Conservation (phyloP, 2,329 filamentous ascomycete genomes). For the Exophiala alcalophila region DNA sequence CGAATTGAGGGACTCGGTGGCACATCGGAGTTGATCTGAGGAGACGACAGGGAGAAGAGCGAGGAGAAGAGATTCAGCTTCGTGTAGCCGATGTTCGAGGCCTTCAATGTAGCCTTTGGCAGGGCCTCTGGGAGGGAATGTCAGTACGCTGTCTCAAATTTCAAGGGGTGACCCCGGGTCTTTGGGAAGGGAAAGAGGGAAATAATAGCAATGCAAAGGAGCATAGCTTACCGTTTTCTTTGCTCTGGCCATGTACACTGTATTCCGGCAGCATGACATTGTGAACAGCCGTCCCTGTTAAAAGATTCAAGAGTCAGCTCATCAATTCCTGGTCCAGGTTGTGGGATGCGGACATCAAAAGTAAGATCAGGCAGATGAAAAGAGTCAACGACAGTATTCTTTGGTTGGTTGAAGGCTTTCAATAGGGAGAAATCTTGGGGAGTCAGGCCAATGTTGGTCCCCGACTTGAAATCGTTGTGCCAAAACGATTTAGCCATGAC, state of each 20-base stretch:
- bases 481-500: slow-evolving; percentile 11
- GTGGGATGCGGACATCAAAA: too few relatives aligned
- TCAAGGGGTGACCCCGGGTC: too few relatives aligned
- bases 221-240: slow-evolving; percentile 24
- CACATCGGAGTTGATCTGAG: slow-evolving; percentile 34
- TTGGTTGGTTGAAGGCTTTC: neutral
- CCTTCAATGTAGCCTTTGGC: slow-evolving; percentile 49
- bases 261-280: slow-evolving; percentile 26
- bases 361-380: too few relatives aligned
- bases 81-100: slow-evolving; percentile 42
- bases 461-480: slow-evolving; percentile 11
- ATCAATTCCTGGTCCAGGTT: too few relatives aligned
- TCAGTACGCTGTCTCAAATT: slow-evolving; percentile 1
- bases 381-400: too few relatives aligned
- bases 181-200: too few relatives aligned
- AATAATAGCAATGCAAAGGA: too few relatives aligned
- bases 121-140: slow-evolving; percentile 38
- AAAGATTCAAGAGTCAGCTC: slow-evolving; percentile 10
- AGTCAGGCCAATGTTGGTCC: neutral
- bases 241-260: slow-evolving; percentile 29
- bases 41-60: slow-evolving; percentile 37
- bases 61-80: slow-evolving; percentile 43
- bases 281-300: slow-evolving; percentile 25
- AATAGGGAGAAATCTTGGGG: slow-evolving; percentile 5
- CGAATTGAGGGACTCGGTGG: slow-evolving; percentile 25